Base-by-base conservation (phyloP, 257 asterid genomes). In the Nemophila menziesii region DNA sequence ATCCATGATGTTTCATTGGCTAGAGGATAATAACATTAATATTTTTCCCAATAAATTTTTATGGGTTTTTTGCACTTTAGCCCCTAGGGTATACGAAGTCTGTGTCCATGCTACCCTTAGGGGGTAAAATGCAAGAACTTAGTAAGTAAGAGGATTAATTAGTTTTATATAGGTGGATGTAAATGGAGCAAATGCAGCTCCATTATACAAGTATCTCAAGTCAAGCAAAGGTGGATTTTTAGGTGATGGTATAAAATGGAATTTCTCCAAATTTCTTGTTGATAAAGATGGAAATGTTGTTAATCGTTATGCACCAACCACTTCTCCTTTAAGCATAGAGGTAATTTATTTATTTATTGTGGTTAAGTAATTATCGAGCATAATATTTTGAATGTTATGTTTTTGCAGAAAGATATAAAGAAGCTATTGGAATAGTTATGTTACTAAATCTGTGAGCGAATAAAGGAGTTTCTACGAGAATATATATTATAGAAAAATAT, bases 271-370 rank as follows among this genome's bases (percentile, higher is more conserved):
- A 43, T 83, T 87, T 58, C 92, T 87, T 2, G 83, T 83, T 4
- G 75, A 87, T 52, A 75, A 73, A 59, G 92, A 83, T 34, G 93
- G 97, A 24, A 60, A 46, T 0, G 86, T 87, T n/a, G 81, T 77
- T 1, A 81, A 87, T 49, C 95, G 95, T 48, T 87, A 80, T 52
- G 90, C 93, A 3, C 86, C 95, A 52, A 87, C 93, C 16, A 83
- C 93, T 12, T 42, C 92, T 65, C 97, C 97, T 21, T 74, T 76
- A 16, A 73, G 92, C 80, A 87, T 82, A 2, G 93, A 87, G 93
- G 97, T 82, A 62, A 79, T 24, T 24, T 24, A 24, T 4, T 4
- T 4, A 29, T 29, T 29, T 7, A 7, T 29, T 13, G 12, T 29
- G 36, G n/a, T 29, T 17, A 8, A 14, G 9, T 9, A 0, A 2